A percentile compares a stretch with the other conserved stretches of the same genome.
These are phyloP conservation scores for Gentiana dahurica DNA, from an alignment of 257 asterid species.

Conservation along the genomic window DNA sequence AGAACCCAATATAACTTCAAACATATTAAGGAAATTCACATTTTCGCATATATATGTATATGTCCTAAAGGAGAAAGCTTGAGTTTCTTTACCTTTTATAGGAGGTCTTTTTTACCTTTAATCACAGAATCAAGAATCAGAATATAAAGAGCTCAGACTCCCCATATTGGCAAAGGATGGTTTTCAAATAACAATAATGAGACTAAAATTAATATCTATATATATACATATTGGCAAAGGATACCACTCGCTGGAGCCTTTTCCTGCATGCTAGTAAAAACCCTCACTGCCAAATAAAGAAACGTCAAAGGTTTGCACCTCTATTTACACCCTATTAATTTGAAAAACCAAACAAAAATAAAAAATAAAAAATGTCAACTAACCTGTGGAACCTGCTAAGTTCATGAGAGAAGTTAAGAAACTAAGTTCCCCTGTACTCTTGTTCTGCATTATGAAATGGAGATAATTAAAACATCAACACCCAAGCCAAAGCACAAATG, in stretches of 20 bases:
- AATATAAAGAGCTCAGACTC: too few relatives aligned
- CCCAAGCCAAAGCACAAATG: too few relatives aligned
- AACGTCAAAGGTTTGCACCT: slow-evolving; percentile 4
- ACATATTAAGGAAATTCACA: slow-evolving; percentile 9
- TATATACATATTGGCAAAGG: slow-evolving; percentile 1
- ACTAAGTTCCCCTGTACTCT: slow-evolving; percentile 96
- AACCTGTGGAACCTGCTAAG: slow-evolving; percentile 83
- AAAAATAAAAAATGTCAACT: slow-evolving; percentile 17
- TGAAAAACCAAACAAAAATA: too few relatives aligned
- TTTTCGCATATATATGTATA: too few relatives aligned
- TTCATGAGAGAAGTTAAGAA: slow-evolving; percentile 84
- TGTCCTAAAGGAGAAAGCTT: too few relatives aligned
- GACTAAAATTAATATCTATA: slow-evolving; percentile 3
- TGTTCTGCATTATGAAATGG: slow-evolving; percentile 45
- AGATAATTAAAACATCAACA: slow-evolving; percentile 8
- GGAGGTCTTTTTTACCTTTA: too few relatives aligned
- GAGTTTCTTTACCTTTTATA: too few relatives aligned
- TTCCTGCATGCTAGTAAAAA: slow-evolving; percentile 91
- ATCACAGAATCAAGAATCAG: too few relatives aligned
- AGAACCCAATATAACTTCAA: slow-evolving; percentile 72
- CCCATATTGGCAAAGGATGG: not conserved
- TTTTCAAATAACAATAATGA: not conserved
- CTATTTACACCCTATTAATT: not conserved
- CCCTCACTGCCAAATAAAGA: slow-evolving; percentile 58
- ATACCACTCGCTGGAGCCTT: slow-evolving; percentile 90